A percentile compares a stretch with the other conserved stretches of the same genome.
These are phyloP conservation scores for Barnettozyma sucrosica DNA, from an alignment of 805 yeast species.

Conservation along the genomic window DNA sequence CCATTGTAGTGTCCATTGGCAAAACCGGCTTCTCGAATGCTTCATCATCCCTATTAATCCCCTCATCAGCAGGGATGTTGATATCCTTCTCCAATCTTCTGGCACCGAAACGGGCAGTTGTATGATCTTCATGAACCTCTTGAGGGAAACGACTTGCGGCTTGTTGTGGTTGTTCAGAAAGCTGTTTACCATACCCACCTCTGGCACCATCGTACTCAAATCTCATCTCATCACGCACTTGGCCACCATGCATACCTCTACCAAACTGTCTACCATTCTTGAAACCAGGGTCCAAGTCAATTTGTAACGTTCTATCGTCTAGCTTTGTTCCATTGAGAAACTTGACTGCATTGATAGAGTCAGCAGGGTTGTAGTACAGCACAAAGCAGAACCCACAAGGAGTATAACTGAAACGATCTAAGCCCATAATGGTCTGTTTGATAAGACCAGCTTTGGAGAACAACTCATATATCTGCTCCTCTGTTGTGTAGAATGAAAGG, in stretches of 20 bases:
- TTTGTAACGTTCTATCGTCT: conserved; percentile 75
- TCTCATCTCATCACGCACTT: conserved; percentile 64
- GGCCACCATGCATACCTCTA: conserved; percentile 90
- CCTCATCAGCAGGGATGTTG: conserved; percentile 1
- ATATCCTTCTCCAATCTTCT: conserved; percentile 21
- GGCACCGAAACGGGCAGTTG: conserved; percentile 27
- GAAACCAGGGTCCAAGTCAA: conserved; percentile 95
- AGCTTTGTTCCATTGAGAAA: conserved; percentile 76
- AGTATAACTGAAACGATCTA: conserved; percentile 82
- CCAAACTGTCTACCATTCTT: conserved; percentile 95
- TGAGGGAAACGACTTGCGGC: conserved; percentile 19
- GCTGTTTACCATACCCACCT: conserved; percentile 36
- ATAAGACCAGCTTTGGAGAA: conserved; percentile 73
- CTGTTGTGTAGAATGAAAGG: conserved; percentile 84
- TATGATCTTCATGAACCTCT: conserved; percentile 10
- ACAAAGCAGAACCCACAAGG: conserved; percentile 98
- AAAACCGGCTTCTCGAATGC: neutral
- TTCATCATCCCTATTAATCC: neutral
- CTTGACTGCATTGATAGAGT: conserved; percentile 78
- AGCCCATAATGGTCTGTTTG: conserved; percentile 84
- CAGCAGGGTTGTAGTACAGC: conserved; percentile 59
- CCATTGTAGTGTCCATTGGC: neutral
- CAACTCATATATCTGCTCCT: conserved; percentile 87
- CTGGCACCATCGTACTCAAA: conserved; percentile 44
- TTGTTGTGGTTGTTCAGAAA: conserved; percentile 11